Conservation (phyloP, 2,329 filamentous ascomycete species). For the Leptographium galeiforme region DNA sequence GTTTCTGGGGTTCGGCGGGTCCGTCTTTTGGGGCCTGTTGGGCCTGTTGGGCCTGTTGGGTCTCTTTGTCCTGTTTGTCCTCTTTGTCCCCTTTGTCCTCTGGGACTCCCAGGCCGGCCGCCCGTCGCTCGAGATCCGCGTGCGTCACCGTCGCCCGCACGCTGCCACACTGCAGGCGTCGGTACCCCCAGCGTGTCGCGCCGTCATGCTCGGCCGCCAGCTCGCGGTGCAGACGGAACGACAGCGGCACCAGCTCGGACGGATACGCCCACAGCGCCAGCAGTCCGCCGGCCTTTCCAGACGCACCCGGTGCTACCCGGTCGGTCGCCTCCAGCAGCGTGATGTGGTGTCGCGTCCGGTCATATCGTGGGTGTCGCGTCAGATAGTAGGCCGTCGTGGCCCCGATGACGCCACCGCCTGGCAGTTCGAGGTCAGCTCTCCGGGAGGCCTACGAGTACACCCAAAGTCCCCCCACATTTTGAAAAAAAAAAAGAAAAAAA, state of each 20-base stretch:
- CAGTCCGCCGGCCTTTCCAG: slow-evolving; percentile 86
- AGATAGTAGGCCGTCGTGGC: slow-evolving; percentile 84
- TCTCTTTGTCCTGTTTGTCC: slow-evolving; percentile 12
- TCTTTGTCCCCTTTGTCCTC: slow-evolving; percentile 28
- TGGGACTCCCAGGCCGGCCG: neutral
- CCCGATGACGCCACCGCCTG: slow-evolving; percentile 87
- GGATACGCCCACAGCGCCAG: slow-evolving; percentile 90
- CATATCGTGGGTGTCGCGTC: slow-evolving; percentile 70
- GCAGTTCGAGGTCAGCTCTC: slow-evolving; percentile 1
- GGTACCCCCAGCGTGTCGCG: slow-evolving; percentile 71
- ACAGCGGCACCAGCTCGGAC: slow-evolving; percentile 66
- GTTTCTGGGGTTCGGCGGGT: slow-evolving; percentile 23
- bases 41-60: too few relatives aligned
- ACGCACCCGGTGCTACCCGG: slow-evolving; percentile 77
- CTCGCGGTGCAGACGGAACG: slow-evolving; percentile 70
- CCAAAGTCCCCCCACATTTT: too few relatives aligned
- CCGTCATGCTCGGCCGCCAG: slow-evolving; percentile 77
- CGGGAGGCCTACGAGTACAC: neutral
- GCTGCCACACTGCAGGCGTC: slow-evolving; percentile 60
- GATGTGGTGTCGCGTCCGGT: slow-evolving; percentile 61
- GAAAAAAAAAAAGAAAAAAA: neutral
- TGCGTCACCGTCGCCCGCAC: slow-evolving; percentile 23
- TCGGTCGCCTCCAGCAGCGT: slow-evolving; percentile 71
- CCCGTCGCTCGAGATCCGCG: slow-evolving; percentile 5
- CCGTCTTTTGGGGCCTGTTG: too few relatives aligned